phyloP scores from a whole-genome alignment of 495 filamentous ascomycete genomes.

The Aspergillus hancockii region DNA sequence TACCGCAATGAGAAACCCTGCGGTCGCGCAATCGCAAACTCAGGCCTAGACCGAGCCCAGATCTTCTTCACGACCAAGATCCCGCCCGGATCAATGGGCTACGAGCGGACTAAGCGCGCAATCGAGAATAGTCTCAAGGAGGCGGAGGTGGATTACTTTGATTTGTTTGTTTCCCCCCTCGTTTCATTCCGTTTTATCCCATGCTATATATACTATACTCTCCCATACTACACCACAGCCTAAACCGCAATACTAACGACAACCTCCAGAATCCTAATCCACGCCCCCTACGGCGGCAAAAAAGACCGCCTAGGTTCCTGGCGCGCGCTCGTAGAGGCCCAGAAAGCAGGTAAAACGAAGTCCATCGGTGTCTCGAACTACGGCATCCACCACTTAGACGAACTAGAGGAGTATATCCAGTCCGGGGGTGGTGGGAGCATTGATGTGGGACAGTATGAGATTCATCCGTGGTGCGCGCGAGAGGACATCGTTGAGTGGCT shows the following conservation, averaged over 20 bases:
- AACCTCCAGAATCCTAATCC: constrained; percentile 45
- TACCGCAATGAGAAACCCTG: constrained; percentile 58
- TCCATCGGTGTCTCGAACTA: constrained; percentile 60
- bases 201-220: background rate
- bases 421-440: constrained; percentile 72
- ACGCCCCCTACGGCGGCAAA: constrained; percentile 56
- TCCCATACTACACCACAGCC: too few species aligned
- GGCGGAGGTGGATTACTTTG: constrained; percentile 58
- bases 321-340: constrained; percentile 54
- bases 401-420: constrained; percentile 71
- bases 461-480: constrained; percentile 82
- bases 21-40: constrained; percentile 47
- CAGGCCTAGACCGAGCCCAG: constrained; percentile 41
- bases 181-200: background rate
- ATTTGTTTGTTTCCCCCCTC: constrained; percentile 47
- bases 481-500: constrained; percentile 78
- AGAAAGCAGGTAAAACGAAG: constrained; percentile 47
- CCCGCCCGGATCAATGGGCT: constrained; percentile 50
- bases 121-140: constrained; percentile 35
- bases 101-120: constrained; percentile 43
- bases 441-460: constrained; percentile 81
- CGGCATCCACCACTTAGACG: constrained; percentile 56
- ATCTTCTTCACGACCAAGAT: constrained; percentile 62
- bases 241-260: background rate
- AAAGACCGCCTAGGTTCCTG: constrained; percentile 48